Base-by-base conservation (phyloP, 179 eudicot species). In the Sideroxylon spinosum region DNA sequence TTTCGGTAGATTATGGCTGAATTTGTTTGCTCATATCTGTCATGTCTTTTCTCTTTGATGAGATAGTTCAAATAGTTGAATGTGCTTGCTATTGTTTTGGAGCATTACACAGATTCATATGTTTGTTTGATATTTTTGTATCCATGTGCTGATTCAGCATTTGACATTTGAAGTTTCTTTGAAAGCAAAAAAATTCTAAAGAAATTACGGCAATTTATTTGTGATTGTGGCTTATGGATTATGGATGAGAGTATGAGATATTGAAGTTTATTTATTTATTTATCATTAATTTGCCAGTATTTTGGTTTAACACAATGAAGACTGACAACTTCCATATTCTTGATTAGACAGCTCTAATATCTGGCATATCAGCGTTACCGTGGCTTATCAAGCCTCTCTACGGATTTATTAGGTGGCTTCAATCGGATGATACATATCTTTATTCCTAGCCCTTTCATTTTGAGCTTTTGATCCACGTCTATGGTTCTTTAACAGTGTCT, bases 321-420 rank as follows among this genome's bases (percentile, higher is more conserved):
- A 82, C 88, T 90, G 79, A 93, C 86, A 71, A 81, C 74, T 81
- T 76, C 73, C 84, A 48, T 76, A 55, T 87, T 80, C 76, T 85
- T 86, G 82, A 86, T 89, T 90, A 96, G 99, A 96, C 99, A 88
- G 99, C 99, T 88, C 84, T 96, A 73, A 88, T 96, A 87, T 81
- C 98, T 65, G 99, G 99, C 56, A 86, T 96, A 87, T 91, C 99
- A 73, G 80, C 98, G 74, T 89, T 96, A 61, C 99, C 99, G 9
- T 96, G 99, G 99, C 98, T 96, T 79, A 86, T 96, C 74, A 96
- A 96, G 83, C 99, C 99, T 81, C 85, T 96, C 55, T 96, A 96
- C 83, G 99, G 99, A 64, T 96, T 96, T 89, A 90, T 96, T 85
- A 96, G 99, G 99, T 96, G 67, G 81, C 22, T 64, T 63, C 56